Conservation (phyloP, 2,329 filamentous ascomycete genomes). For the Calonectria pteridis region DNA sequence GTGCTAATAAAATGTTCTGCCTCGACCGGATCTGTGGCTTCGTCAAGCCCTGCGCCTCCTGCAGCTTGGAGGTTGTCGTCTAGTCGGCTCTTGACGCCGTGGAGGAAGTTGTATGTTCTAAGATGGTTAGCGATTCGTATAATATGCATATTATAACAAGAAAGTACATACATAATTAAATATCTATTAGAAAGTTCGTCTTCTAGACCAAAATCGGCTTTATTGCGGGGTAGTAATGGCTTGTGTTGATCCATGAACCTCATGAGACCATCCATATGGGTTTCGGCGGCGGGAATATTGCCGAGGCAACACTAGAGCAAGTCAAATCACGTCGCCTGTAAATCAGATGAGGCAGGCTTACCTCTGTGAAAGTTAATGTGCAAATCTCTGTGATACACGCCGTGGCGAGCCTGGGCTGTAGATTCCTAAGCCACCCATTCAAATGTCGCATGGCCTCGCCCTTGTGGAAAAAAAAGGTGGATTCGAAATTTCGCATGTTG, state of each 20-base stretch:
- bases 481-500: slow-evolving; percentile 27
- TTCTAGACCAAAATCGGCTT: slow-evolving; percentile 13
- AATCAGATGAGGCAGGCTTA: neutral
- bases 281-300: slow-evolving; percentile 30
- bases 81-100: slow-evolving; percentile 39
- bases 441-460: slow-evolving; percentile 33
- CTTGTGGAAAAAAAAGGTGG: slow-evolving; percentile 38
- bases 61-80: slow-evolving; percentile 24
- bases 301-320: slow-evolving; percentile 33
- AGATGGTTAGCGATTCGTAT: neutral
- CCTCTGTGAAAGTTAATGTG: slow-evolving; percentile 36
- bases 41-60: neutral
- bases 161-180: slow-evolving; percentile 29
- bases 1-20: slow-evolving; percentile 28
- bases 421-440: slow-evolving; percentile 21
- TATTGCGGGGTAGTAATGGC: neutral
- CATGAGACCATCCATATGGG: slow-evolving; percentile 35
- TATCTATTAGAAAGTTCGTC: slow-evolving; percentile 37
- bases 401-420: neutral
- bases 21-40: neutral
- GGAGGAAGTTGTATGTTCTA: slow-evolving; percentile 38
- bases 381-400: slow-evolving; percentile 33
- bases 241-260: slow-evolving; percentile 37
- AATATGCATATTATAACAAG: fast-evolving
- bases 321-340: neutral